Evolutionary conservation across 768 basidiomycete species (phyloP).

Genomic region (Tylopilus felleus): DNA sequence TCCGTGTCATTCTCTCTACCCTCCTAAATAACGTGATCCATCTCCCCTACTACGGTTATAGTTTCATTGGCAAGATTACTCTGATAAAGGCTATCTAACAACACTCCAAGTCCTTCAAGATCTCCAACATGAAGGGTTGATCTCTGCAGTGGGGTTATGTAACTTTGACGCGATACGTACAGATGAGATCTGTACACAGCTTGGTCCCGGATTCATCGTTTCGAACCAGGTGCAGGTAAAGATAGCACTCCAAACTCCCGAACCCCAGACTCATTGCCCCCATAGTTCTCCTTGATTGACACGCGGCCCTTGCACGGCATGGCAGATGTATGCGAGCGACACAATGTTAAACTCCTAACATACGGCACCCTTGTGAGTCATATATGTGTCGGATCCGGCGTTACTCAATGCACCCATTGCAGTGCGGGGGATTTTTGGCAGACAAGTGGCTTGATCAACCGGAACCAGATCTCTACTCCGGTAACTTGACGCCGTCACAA

Average conservation of each 20-base stretch:
- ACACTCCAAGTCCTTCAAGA: slow-evolving; percentile 52
- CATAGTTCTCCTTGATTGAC: slow-evolving; percentile 79
- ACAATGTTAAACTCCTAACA: slow-evolving; percentile 70
- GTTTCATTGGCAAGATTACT: slow-evolving; percentile 82
- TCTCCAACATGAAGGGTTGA: slow-evolving; percentile 56
- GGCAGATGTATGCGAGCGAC: slow-evolving; percentile 71
- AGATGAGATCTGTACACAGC: slow-evolving; percentile 74
- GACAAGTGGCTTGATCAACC: slow-evolving; percentile 68
- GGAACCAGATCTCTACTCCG: slow-evolving; percentile 70
- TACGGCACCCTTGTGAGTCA: slow-evolving; percentile 73
- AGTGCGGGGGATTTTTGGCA: slow-evolving; percentile 84
- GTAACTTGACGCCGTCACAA: slow-evolving; percentile 73
- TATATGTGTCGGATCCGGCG: not conserved
- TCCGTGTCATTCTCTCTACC: slow-evolving; percentile 22
- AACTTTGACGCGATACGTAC: slow-evolving; percentile 76
- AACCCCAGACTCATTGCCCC: slow-evolving; percentile 10
- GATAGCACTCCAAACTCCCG: not conserved
- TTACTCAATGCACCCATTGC: slow-evolving; percentile 9
- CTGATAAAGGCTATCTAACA: slow-evolving; percentile 45
- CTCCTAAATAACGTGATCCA: not conserved
- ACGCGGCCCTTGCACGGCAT: slow-evolving; percentile 73
- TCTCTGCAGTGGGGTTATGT: slow-evolving; percentile 68
- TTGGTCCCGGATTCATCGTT: slow-evolving; percentile 68
- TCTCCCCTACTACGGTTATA: slow-evolving; percentile 23
- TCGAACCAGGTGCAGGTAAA: slow-evolving; percentile 82